phyloP scores from a whole-genome alignment of 1,284 basidiomycete genomes.

The Vanrija humicola region DNA sequence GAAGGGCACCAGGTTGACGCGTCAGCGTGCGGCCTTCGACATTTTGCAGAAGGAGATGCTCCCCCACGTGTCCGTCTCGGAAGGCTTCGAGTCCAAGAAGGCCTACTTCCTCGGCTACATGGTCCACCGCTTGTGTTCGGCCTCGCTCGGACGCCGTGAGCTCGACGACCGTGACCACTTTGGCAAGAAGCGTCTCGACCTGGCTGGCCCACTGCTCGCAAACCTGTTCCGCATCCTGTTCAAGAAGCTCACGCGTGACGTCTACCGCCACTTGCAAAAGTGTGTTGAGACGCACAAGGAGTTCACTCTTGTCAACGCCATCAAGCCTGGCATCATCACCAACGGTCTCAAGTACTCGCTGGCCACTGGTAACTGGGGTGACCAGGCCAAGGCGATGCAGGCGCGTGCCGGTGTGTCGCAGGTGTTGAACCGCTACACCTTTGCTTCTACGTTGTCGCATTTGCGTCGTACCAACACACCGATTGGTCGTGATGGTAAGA shows the following conservation, averaged over 20 bases:
- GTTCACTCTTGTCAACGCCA: constrained; percentile 86
- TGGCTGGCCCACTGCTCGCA: constrained; percentile 91
- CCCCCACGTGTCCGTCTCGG: constrained; percentile 92
- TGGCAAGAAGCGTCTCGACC: constrained; percentile 94
- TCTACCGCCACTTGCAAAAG: constrained; percentile 96
- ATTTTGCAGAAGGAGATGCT: constrained; percentile 99
- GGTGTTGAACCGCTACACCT: constrained; percentile 97
- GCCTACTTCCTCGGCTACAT: constrained; percentile 99
- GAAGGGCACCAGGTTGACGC: constrained; percentile 83
- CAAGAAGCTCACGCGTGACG: constrained; percentile 92
- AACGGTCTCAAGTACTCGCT: constrained; percentile 98
- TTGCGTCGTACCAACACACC: constrained; percentile 97
- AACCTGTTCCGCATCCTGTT: constrained; percentile 98
- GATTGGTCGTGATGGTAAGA: constrained; percentile 96
- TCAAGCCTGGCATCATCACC: constrained; percentile 95
- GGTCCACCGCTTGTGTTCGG: constrained; percentile 91
- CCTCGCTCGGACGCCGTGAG: constrained; percentile 89
- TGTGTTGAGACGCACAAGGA: constrained; percentile 96
- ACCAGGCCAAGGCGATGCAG: constrained; percentile 97
- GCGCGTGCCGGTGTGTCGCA: constrained; percentile 98
- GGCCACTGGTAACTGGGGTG: constrained; percentile 99
- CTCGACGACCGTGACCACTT: constrained; percentile 99
- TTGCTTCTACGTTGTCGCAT: constrained; percentile 96
- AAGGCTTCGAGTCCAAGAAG: constrained; percentile 96
- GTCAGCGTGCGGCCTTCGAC: constrained; percentile 94